Evolutionary conservation across 352 stramenopile species (phyloP).

Genomic region (Pythium myriotylum): DNA sequence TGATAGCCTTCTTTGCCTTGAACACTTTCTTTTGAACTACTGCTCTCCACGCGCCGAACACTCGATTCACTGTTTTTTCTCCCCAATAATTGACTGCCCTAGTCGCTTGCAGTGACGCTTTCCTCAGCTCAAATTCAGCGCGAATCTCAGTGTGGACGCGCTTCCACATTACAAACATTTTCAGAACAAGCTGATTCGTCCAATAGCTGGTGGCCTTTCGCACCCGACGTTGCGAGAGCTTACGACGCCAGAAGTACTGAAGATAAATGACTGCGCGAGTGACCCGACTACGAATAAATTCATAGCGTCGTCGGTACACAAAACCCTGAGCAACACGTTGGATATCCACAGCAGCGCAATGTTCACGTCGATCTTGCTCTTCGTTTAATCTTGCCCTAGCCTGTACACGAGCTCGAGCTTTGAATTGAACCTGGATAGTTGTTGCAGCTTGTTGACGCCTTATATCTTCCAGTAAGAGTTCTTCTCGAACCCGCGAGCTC

Average conservation of each 20-base stretch:
- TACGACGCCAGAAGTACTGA: slow-evolving; percentile 64
- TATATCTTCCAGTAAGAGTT: slow-evolving; percentile 15
- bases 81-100: slow-evolving; percentile 70
- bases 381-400: slow-evolving; percentile 29
- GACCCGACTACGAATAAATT: slow-evolving; percentile 36
- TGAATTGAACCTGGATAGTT: slow-evolving; percentile 52
- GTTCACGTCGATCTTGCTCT: slow-evolving; percentile 41
- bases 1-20: slow-evolving; percentile 58
- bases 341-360: slow-evolving; percentile 62
- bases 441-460: slow-evolving; percentile 32
- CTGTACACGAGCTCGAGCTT: slow-evolving; percentile 30
- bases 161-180: slow-evolving; percentile 62
- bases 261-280: slow-evolving; percentile 49
- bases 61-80: slow-evolving; percentile 42
- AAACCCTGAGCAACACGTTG: slow-evolving; percentile 58
- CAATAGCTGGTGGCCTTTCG: slow-evolving; percentile 61
- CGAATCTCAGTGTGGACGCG: slow-evolving; percentile 8
- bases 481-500: slow-evolving; percentile 43
- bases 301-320: slow-evolving; percentile 41
- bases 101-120: slow-evolving; percentile 34
- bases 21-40: slow-evolving; percentile 40
- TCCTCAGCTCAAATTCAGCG: slow-evolving; percentile 29
- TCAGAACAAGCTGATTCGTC: slow-evolving; percentile 55
- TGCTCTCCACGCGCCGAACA: slow-evolving; percentile 55
- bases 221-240: slow-evolving; percentile 45